Conservation (phyloP, 2,329 filamentous ascomycete species). For the Colletotrichum caudatum region DNA sequence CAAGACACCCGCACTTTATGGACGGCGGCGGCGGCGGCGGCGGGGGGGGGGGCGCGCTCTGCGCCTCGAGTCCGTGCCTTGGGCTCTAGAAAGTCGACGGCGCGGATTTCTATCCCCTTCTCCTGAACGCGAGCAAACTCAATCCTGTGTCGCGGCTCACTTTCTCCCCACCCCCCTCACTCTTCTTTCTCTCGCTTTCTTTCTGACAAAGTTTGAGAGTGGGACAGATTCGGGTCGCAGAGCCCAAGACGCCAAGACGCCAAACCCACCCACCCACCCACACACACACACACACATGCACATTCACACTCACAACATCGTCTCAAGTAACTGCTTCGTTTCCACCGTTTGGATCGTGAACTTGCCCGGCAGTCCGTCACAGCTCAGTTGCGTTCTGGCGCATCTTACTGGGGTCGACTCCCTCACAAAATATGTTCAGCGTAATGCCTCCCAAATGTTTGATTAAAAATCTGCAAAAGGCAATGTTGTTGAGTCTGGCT, state of each 20-base stretch:
- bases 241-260: too few species aligned
- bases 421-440: neutral
- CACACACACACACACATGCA: neutral
- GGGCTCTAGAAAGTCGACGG: neutral
- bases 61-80: neutral
- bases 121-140: constrained; percentile 1
- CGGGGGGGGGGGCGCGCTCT: neutral
- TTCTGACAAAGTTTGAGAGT: neutral
- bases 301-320: neutral
- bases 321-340: constrained; percentile 1
- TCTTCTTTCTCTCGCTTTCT: neutral
- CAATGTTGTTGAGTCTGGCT: neutral
- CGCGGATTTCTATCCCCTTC: neutral
- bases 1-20: neutral
- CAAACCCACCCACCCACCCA: too few species aligned
- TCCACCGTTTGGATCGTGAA: neutral
- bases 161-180: neutral
- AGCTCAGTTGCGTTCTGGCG: neutral
- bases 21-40: constrained; percentile 5
- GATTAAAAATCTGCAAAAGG: neutral
- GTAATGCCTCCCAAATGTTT: neutral
- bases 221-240: neutral
- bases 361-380: neutral
- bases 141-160: neutral
- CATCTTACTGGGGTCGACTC: neutral